phyloP scores from a whole-genome alignment of 1,139 yeast genomes.

The Saccharomyces hybrid region DNA sequence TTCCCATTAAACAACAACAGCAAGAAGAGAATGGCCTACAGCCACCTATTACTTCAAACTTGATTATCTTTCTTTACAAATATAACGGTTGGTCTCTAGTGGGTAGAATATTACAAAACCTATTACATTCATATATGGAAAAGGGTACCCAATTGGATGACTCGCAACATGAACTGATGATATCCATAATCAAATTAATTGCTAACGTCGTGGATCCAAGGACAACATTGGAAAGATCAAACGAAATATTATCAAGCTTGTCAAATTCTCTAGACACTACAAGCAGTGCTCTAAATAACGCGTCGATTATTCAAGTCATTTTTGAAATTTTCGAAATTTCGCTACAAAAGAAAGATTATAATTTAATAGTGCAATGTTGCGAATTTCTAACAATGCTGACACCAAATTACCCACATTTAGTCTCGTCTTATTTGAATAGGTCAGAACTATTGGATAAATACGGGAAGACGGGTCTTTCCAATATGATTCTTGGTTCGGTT shows the following conservation, averaged over 20 bases:
- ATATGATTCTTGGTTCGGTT: conserved; percentile 58
- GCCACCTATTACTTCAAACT: conserved; percentile 15
- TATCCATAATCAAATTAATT: conserved; percentile 47
- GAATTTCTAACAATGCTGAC: conserved; percentile 46
- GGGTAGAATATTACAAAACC: conserved; percentile 68
- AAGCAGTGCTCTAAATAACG: background rate
- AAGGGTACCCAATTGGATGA: conserved; percentile 19
- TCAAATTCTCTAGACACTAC: conserved; percentile 29
- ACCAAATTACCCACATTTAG: conserved; percentile 50
- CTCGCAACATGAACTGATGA: conserved; percentile 33
- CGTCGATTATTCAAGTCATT: conserved; percentile 51
- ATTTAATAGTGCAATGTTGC: conserved; percentile 42
- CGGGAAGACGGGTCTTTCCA: conserved; percentile 63
- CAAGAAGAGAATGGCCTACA: conserved; percentile 14
- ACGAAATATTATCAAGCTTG: conserved; percentile 32
- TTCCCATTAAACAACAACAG: conserved; percentile 36
- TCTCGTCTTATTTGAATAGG: conserved; percentile 71
- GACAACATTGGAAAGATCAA: conserved; percentile 37
- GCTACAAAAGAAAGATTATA: conserved; percentile 47
- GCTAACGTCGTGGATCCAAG: conserved; percentile 41
- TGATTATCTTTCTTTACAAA: conserved; percentile 63
- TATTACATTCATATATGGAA: conserved; percentile 38
- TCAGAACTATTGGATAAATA: conserved; percentile 58
- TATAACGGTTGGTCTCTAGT: conserved; percentile 84
- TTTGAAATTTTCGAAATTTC: conserved; percentile 64